Conservation (phyloP, 306 rosid species). For the Dalbergia cochinchinensis region DNA sequence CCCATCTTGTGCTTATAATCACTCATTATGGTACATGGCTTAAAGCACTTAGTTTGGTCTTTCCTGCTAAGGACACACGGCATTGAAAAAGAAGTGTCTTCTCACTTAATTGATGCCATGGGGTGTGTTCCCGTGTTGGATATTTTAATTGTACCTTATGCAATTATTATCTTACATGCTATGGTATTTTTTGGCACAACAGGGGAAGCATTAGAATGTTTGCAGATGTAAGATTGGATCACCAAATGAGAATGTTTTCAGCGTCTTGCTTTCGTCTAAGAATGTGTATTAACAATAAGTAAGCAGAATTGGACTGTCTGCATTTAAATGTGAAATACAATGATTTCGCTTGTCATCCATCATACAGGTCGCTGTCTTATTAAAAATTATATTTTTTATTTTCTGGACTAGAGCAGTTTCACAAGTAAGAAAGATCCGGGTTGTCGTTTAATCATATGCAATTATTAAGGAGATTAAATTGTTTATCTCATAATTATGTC, state of each 20-base stretch:
- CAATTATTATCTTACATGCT: too few species aligned
- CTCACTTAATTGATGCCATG: slow-evolving; percentile 1
- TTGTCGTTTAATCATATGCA: background rate
- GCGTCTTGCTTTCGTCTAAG: slow-evolving; percentile 5
- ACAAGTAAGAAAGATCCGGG: background rate
- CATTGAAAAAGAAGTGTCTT: background rate
- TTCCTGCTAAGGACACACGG: background rate
- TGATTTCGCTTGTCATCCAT: background rate
- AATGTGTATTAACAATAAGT: slow-evolving; percentile 2
- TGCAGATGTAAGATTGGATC: slow-evolving; percentile 3
- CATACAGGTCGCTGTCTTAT: background rate
- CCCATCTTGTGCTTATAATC: slow-evolving; percentile 33
- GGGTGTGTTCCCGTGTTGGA: background rate
- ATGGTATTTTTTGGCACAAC: too few species aligned
- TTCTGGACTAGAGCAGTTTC: background rate
- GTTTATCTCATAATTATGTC: background rate
- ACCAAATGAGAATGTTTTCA: slow-evolving; percentile 18
- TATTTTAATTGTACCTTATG: background rate
- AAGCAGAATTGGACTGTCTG: background rate
- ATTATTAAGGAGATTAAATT: background rate
- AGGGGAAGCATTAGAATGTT: background rate
- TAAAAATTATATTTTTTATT: background rate
- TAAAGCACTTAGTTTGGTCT: background rate
- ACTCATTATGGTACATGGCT: slow-evolving; percentile 6
- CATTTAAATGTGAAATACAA: background rate